Evolutionary conservation across 352 stramenopile genomes (phyloP), one percentile per base, ranked within the genome.

Genomic region (Phytophthora pluvialis): DNA sequence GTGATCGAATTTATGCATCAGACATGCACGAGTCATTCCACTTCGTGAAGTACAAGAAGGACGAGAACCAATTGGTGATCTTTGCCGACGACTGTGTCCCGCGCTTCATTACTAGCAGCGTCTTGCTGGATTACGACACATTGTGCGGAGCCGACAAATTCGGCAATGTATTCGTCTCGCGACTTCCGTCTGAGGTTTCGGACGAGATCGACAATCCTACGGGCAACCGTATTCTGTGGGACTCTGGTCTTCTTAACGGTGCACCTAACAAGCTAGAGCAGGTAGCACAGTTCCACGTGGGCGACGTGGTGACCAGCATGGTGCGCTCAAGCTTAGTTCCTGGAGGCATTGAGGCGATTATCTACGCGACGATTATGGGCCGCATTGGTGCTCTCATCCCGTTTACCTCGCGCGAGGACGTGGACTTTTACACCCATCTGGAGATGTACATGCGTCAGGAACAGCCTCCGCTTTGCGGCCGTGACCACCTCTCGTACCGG

Each of bases 61-160:
- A 96, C 36, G 91, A 98, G 52, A 99, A 99, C 70, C 83, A 96
- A 61, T 73, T 99, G 16, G 83, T 98, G 46, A 83, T 99, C 48
- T 98, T 99, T 69, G 97, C 97, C 0, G 97, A 99, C 70, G 98
- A 99, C 76, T 91, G 83, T 55, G 85, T 96, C 16, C 89, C 90
- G 26, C 82, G 87, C 11, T 91, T 90, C 47, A 83, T 96, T 52
- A 95, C 87, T 1, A 74, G 88, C 66, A 87, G 91, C 77, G 64
- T 95, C 80, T 55, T 96, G 73, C 50, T 99, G 6, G 98, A 99
- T 80, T 99, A 99, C 69, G 97, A 99, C 66, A 99, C 97, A 18
- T 88, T 99, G 32, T 98, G 97, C 7, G 97, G 97, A 47, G 96
- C 88, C 1, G 98, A 99, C 81, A 99, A 99, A 72, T 99, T 99